Percentiles rank a stretch among this genome's conserved stretches.
phyloP scores from a whole-genome alignment of 495 filamentous ascomycete species.

The Hypoxylon fuscum region DNA sequence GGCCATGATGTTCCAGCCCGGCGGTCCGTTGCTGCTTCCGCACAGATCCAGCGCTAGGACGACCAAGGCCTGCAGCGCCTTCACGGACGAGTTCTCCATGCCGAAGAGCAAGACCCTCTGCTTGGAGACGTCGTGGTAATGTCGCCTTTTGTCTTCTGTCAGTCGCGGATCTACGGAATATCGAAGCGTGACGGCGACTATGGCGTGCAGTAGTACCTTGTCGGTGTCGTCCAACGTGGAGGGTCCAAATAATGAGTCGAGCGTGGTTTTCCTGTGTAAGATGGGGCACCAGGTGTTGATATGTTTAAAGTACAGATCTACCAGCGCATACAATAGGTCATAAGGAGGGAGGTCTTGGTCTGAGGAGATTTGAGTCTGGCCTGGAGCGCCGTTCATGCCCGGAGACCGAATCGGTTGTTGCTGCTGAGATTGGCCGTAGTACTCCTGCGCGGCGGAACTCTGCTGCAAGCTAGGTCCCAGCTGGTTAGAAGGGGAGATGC shows the following conservation, averaged over 20 bases:
- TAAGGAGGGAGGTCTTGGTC: slow-evolving; percentile 87
- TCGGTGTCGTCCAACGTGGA: slow-evolving; percentile 80
- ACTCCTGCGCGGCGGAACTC: slow-evolving; percentile 52
- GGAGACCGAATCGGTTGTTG: slow-evolving; percentile 57
- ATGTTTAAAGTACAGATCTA: slow-evolving; percentile 89
- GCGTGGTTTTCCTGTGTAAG: slow-evolving; percentile 77
- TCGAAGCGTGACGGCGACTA: slow-evolving; percentile 84
- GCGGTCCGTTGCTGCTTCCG: slow-evolving; percentile 82
- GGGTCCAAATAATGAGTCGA: slow-evolving; percentile 83
- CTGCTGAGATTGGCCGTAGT: slow-evolving; percentile 51
- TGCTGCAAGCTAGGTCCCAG: slow-evolving; percentile 39
- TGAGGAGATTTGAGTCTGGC: slow-evolving; percentile 52
- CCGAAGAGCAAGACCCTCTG: slow-evolving; percentile 85
- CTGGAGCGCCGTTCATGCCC: slow-evolving; percentile 49
- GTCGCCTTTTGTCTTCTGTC: slow-evolving; percentile 71
- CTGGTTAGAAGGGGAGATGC: slow-evolving; percentile 50
- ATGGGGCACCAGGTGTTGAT: slow-evolving; percentile 94
- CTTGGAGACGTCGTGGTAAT: slow-evolving; percentile 82
- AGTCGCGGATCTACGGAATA: slow-evolving; percentile 79
- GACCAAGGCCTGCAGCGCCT: slow-evolving; percentile 83
- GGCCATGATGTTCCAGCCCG: slow-evolving; percentile 88
- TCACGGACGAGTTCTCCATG: slow-evolving; percentile 87
- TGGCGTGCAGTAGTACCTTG: slow-evolving; percentile 82
- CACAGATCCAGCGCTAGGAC: slow-evolving; percentile 83
- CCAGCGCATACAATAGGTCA: slow-evolving; percentile 80